Base-by-base conservation (phyloP, 2,329 filamentous ascomycete species). In the Phoma sp. region DNA sequence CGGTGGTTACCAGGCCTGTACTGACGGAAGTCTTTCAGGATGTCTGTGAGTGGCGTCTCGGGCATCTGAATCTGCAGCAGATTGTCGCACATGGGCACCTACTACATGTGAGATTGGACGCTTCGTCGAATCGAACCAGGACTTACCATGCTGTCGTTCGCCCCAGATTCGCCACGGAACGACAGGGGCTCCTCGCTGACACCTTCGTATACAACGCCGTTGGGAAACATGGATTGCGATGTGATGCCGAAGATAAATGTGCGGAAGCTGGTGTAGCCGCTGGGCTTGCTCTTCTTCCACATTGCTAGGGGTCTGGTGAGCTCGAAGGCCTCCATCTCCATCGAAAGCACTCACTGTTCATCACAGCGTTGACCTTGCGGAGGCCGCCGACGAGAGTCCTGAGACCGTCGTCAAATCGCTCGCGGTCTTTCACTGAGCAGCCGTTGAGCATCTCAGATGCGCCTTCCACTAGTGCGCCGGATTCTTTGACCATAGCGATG, bases 181-280 rank as follows among this genome's bases (percentile, higher is more conserved):
- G 84, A 88, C 74, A 92, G 79, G 4, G 90, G 89, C 71, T 90
- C 81, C 56, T 89, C 86, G 62, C 88, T 88, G 57, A 94, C 85
- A 8, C 92, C 92, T 73, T 96, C 89, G 74, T 97, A 97, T 41
- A 96, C 78, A 7, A 97, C 94, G 8, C 94, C 94, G 60, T 93
- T 81, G 8, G 93, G 93, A 76, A 97, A 97, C 92, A 97, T 96
- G 68, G 87, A 88, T 77, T 97, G 93, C 43, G 86, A 89, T 1
- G 92, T 96, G 76, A 97, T 96, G 66, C 94, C 94, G 71, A 96
- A 96, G 79, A 97, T 97, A 81, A 97, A 97, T 10, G 94, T 57
- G 36, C 93, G 89, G 85, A 96, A 97, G 64, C 85, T 89, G 55
- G 90, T 91, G 78, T 97, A 97, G 63, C 92, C 86, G 17, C 84